Base-by-base conservation (phyloP, 441 rosid species). In the Croton setiger region DNA sequence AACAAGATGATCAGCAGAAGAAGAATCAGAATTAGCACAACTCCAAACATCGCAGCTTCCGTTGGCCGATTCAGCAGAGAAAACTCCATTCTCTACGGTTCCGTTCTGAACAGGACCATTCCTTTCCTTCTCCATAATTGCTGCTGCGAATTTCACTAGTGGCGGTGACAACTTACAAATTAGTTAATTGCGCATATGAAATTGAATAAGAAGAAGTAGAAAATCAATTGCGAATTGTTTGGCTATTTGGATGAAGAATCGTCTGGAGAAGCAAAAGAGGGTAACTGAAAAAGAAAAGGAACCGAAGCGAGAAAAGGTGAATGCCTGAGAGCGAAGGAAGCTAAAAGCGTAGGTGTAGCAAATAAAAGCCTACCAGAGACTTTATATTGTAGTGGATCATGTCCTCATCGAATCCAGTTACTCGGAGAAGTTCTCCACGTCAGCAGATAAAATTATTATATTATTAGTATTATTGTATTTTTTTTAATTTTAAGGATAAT, bases 1-100 rank as follows among this genome's bases (percentile, higher is more conserved):
- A 21, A 95, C 96, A 65, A 95, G 97, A 78, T 95, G 99, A 83
- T 95, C 96, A 8, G 92, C 95, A 13, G 92, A 78, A 67, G 87
- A 85, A 74, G 91, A 76, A 72, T 85, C 89, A 20, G 94, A 81
- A 35, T 73, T 79, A 39, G 78, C 79, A 67, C 90, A 84, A 59
- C 96, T 91, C 93, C 91, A 89, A 3, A 92, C 86, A 62, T 89
- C 89, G 57, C 86, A 63, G 69, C 95, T 87, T 17, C 91, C 99
- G 59, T 86, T 78, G 8, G 66, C 78, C 15, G 87, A 88, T 48
- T 91, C 93, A 49, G 86, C 60, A 7, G 93, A 82, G 78, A 92
- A 91, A 45, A 92, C 85, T 18, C 89, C 88, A 75, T 81, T 75
- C 39, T 79, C 76, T 1, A 39, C 61, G 14, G n/a, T 36, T 15